Evolutionary conservation across 2,329 filamentous ascomycete species (phyloP), one percentile per base, ranked within the genome.

Genomic region (Pseudogymnoascus sp.): DNA sequence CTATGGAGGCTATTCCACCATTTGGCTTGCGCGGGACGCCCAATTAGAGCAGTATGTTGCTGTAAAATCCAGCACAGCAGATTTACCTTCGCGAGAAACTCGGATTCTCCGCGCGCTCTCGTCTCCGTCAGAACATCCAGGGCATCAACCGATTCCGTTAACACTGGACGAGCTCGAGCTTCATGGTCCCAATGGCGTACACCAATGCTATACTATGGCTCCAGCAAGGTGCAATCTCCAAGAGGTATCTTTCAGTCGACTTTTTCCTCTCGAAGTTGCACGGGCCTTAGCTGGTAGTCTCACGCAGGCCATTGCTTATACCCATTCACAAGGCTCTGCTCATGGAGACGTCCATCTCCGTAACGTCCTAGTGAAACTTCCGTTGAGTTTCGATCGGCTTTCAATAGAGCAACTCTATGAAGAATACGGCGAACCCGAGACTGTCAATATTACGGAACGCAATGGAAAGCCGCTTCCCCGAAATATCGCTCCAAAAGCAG

Each of bases 161-260:
- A 49, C 78, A 16, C 62, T 75, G 29, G 73, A 78, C 64, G 26
- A 69, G 31, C 80, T 80, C 38, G 39, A 74, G 5, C 55, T 76
- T 45, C 39, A 66, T 1, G 77, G 78, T 11, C 77, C 77, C 8
- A 81, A 81, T 68, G 77, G 78, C 8, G 69, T 35, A 3, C 78
- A 81, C 65, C 66, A 72, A 12, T 81, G 78, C 37, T 39, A 39
- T 39, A 39, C 67, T 3, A 64, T 68, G 49, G 35, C 65, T 3
- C 68, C 66, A 19, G 71, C 71, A 58, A 62, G 62, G 60, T 69
- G 69, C 33, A 69, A 69, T 62, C 68, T 74, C 0, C 66, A 63
- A 63, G 71, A 73, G 7, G 61, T 68, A 1, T 73, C 69, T 5
- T 72, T 68, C 38, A 65, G 63, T 49, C 61, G 45, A 7, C 63